Base-by-base conservation (phyloP, 2,329 filamentous ascomycete genomes). In the Alternaria postmessia region DNA sequence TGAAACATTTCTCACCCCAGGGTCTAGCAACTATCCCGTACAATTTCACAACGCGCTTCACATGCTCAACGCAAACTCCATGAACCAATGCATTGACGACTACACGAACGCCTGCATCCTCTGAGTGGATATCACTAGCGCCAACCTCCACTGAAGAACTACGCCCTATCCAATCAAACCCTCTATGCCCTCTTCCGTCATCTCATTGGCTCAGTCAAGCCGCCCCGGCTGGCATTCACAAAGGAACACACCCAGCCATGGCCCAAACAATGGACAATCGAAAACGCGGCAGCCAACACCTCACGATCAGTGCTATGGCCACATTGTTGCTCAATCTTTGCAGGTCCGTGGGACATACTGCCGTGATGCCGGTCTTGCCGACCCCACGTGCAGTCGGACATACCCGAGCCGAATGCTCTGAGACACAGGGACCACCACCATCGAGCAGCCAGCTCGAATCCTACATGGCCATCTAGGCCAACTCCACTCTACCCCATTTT, bases 191-290 rank as follows among this genome's bases (percentile, higher is more conserved):
- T 55, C 49, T 59, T 54, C 52, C 12, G 20, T 64, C 60, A 22
- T 47, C 43, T 59, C 59, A 78, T 77, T 78, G 72, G 75, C 58
- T 64, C 26, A 48, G 32, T 47, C 57, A 36, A 57, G 61, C 67
- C 74, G 72, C 73, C 69, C 65, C 54, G 61, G 63, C 53, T 41
- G 51, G 38, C 54, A 32, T 57, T 59, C 67, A 64, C 63, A 69
- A 66, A 66, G 57, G 66, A 65, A 57, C 63, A 41, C 34, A 41
- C n/a, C 38, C 46, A 28, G 47, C 55, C 66, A 65, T 41, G 49
- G 55, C 56, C 57, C 54, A 41, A 22, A 57, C 63, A 56, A 52
- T 51, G 32, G 42, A 34, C 41, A 48, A 30, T 43, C 30, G 18
- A 41, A 48, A 28, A 28, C 30, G 51, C 39, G 14, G 26, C 56